phyloP scores from a whole-genome alignment of 2,329 filamentous ascomycete species.

The Aspergillus fijiensis region DNA sequence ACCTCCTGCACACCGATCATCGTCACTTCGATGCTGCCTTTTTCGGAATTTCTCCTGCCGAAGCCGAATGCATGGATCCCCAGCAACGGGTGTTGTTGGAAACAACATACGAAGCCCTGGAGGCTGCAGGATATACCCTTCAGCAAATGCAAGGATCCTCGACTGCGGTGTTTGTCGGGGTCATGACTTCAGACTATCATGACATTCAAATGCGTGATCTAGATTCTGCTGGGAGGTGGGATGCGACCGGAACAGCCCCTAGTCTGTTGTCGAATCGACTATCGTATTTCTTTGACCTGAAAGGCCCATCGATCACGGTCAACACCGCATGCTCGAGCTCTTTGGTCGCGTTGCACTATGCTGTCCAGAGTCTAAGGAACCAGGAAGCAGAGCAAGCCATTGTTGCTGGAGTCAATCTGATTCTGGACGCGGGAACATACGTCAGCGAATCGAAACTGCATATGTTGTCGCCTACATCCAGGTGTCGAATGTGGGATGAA shows the following conservation, averaged over 20 bases:
- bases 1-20: slow-evolving; percentile 3
- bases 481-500: slow-evolving; percentile 47
- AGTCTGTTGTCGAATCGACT: slow-evolving; percentile 36
- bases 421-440: slow-evolving; percentile 21
- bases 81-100: slow-evolving; percentile 14
- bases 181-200: slow-evolving; percentile 12
- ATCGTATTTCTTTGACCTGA: slow-evolving; percentile 26
- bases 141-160: neutral
- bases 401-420: slow-evolving; percentile 9
- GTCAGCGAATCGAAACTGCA: slow-evolving; percentile 10
- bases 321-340: slow-evolving; percentile 46
- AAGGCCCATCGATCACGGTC: slow-evolving; percentile 38
- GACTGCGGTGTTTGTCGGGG: slow-evolving; percentile 9
- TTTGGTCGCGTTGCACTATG: slow-evolving; percentile 32
- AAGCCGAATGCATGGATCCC: slow-evolving; percentile 15
- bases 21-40: slow-evolving; percentile 11
- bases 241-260: slow-evolving; percentile 24
- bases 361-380: slow-evolving; percentile 24
- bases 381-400: slow-evolving; percentile 20
- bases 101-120: slow-evolving; percentile 11
- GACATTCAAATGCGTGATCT: neutral
- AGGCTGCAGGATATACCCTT: slow-evolving; percentile 3
- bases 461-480: slow-evolving; percentile 51
- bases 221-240: slow-evolving; percentile 1
- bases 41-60: slow-evolving; percentile 8